Base-by-base conservation (phyloP, 2,329 filamentous ascomycete genomes). In the Tolypocladium cylindrosporum region DNA sequence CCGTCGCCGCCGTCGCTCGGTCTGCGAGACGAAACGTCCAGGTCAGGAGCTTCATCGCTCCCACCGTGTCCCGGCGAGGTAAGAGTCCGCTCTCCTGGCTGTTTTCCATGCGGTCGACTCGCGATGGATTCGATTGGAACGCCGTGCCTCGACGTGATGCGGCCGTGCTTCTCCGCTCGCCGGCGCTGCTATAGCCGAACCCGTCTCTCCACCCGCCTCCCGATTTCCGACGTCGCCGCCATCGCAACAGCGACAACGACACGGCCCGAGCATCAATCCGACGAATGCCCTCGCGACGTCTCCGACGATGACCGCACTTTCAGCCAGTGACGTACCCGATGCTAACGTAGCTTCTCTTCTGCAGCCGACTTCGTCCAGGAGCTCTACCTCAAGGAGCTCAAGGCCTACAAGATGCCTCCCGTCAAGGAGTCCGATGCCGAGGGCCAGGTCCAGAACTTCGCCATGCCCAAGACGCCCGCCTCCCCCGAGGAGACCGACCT, bases 331-430 rank as follows among this genome's bases (percentile, higher is more conserved):
- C 27, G 24, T 27, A 42, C 39, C 10, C 10, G 63, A 55, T 62
- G 61, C 66, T 72, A 67, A 72, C 67, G 5, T 55, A 56, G 36
- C 58, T 61, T 48, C 56, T 19, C 57, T 50, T 40, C 34, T 55
- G 64, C 72, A 97, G 94, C 90, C 85, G 94, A 99, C 77, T 86
- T 96, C 70, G 90, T 99, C 69, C 94, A 97, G 79, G 93, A 97
- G 74, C 85, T 99, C 72, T 99, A 99, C 83, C 86, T 99, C 68
- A 89, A 88, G 76, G 92, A 97, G 79, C 86, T 99, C 73, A 94
- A 93, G 80, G 85, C 86, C 77, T 97, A 96, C 88, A 97, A 97
- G 85, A 80, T 87, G 63, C 80, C 89, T 58, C 80, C 85, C 66
- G 74, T 93, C 78, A 96, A 97, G 83, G 82, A 91, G 63, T 84